These are phyloP conservation scores for Syncephalis fuscata DNA, from an alignment of 371 early-diverging fungal species.

Conservation along the genomic window DNA sequence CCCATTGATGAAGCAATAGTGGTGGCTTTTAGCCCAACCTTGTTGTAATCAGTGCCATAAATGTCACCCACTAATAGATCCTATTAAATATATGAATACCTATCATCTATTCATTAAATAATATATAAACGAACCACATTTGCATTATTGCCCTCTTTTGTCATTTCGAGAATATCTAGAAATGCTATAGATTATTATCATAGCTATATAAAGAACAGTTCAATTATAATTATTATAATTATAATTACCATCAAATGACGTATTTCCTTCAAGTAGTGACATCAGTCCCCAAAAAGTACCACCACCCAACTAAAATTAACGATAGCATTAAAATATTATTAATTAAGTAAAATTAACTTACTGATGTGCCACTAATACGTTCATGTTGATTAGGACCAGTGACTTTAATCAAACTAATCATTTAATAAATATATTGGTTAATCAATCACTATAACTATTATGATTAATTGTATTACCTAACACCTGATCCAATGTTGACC, in stretches of 20 bases:
- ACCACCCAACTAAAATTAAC: conserved; percentile 57
- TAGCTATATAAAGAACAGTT: neutral
- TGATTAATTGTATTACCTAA: conserved; percentile 10
- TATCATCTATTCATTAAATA: neutral
- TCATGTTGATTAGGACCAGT: conserved; percentile 59
- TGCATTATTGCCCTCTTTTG: conserved; percentile 80
- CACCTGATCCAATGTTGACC: conserved; percentile 87
- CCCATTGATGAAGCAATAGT: conserved; percentile 92
- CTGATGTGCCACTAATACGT: conserved; percentile 85
- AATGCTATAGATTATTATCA: neutral
- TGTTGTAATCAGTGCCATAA: conserved; percentile 77
- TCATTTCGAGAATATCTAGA: conserved; percentile 82
- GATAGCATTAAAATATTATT: neutral
- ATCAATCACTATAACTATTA: neutral
- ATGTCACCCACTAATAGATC: conserved; percentile 95
- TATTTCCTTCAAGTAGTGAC: conserved; percentile 63
- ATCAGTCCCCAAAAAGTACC: conserved; percentile 96
- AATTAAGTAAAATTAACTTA: conserved; percentile 12
- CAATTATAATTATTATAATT: neutral
- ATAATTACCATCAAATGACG: conserved; percentile 62
- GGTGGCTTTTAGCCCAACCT: conserved; percentile 75
- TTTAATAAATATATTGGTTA: neutral
- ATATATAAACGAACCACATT: conserved; percentile 44
- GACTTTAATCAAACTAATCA: conserved; percentile 58
- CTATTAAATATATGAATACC: neutral